Evolutionary conservation across 2,329 filamentous ascomycete species (phyloP).

Genomic region (Escovopsis sp.): DNA sequence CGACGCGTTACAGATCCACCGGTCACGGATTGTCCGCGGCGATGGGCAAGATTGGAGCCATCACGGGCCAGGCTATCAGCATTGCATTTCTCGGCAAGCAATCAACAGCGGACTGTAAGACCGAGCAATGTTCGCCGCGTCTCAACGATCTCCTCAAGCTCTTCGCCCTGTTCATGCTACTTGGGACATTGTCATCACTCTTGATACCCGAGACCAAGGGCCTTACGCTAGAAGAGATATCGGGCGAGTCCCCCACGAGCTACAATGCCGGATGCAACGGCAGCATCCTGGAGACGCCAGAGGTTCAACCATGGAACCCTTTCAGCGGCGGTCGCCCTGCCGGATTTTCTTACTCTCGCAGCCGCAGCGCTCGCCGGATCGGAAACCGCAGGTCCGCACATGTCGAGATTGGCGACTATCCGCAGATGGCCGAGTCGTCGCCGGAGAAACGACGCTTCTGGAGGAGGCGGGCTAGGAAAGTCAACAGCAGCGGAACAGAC

Average conservation of each 20-base stretch:
- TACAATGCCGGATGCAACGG: conserved; percentile 38
- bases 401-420: conserved; percentile 29
- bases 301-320: conserved; percentile 26
- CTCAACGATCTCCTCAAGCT: conserved; percentile 63
- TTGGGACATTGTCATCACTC: conserved; percentile 51
- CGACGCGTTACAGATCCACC: conserved; percentile 46
- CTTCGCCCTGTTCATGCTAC: conserved; percentile 68
- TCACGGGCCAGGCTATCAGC: conserved; percentile 51
- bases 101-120: conserved; percentile 31
- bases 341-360: conserved; percentile 32
- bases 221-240: conserved; percentile 55
- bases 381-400: conserved; percentile 17
- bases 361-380: conserved; percentile 12
- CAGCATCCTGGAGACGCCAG: conserved; percentile 25
- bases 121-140: conserved; percentile 39
- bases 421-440: conserved; percentile 18
- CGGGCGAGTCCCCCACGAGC: conserved; percentile 50
- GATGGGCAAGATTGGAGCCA: conserved; percentile 52
- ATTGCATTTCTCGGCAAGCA: conserved; percentile 47
- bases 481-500: conserved; percentile 15
- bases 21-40: conserved; percentile 53
- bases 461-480: conserved; percentile 13
- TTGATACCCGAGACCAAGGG: conserved; percentile 69
- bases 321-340: conserved; percentile 36
- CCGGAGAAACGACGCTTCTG: conserved; percentile 15